A percentile compares a stretch with the other conserved stretches of the same genome.
Conservation (phyloP, 2,329 filamentous ascomycete genomes). For the Botrytis galanthina region DNA sequence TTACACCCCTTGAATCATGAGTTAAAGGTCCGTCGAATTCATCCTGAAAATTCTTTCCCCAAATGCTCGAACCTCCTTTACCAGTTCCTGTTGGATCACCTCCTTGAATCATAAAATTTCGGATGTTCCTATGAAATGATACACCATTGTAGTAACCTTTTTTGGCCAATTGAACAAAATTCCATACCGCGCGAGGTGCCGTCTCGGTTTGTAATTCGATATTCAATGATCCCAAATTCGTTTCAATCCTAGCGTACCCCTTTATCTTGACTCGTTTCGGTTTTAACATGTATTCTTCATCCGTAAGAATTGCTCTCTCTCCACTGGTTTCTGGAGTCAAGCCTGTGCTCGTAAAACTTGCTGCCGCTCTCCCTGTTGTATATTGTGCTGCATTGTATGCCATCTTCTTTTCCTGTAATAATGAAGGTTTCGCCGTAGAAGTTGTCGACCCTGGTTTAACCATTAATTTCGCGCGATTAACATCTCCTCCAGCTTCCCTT, state of each 20-base stretch:
- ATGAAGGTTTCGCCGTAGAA: constrained; percentile 41
- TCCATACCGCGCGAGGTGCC: constrained; percentile 93
- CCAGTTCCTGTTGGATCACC: constrained; percentile 93
- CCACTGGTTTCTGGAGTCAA: constrained; percentile 87
- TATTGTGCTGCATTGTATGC: constrained; percentile 86
- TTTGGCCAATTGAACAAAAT: constrained; percentile 85
- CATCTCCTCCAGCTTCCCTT: constrained; percentile 57
- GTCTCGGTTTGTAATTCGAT: constrained; percentile 88
- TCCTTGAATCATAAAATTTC: constrained; percentile 96
- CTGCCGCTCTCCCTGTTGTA: constrained; percentile 86
- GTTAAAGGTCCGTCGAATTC: constrained; percentile 86
- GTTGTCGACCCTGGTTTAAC: constrained; percentile 42
- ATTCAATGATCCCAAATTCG: constrained; percentile 79
- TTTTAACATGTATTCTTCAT: constrained; percentile 96
- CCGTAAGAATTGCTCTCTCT: constrained; percentile 80
- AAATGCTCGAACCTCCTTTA: constrained; percentile 83
- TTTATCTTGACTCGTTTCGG: constrained; percentile 85
- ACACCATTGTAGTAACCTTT: constrained; percentile 87
- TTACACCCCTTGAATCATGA: constrained; percentile 76
- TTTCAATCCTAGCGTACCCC: constrained; percentile 87
- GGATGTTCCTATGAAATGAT: constrained; percentile 88
- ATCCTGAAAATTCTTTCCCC: constrained; percentile 92
- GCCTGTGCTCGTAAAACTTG: constrained; percentile 93
- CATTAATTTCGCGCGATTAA: constrained; percentile 49
- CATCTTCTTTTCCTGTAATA: constrained; percentile 56